These are phyloP conservation scores for Aspergillus uvarum DNA, from an alignment of 2,329 filamentous ascomycete species.

Conservation along the genomic window DNA sequence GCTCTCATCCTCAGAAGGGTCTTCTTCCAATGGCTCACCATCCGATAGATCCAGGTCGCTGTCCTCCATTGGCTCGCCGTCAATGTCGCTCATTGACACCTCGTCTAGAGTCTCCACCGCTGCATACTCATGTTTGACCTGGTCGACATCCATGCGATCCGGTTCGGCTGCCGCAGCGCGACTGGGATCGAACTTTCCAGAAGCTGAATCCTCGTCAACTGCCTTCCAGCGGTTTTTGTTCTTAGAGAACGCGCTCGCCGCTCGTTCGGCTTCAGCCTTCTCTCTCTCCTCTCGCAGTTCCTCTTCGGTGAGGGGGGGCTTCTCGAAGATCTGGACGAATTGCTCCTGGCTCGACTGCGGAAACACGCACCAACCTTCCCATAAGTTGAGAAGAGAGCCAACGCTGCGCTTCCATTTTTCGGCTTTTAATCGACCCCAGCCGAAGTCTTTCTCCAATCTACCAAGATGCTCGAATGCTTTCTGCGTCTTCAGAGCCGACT, in stretches of 20 bases:
- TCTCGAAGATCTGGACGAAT: slow-evolving; percentile 69
- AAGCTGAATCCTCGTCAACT: slow-evolving; percentile 43
- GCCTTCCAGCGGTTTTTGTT: slow-evolving; percentile 49
- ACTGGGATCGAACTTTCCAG: slow-evolving; percentile 31
- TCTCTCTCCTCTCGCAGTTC: slow-evolving; percentile 47
- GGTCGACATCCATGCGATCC: slow-evolving; percentile 36
- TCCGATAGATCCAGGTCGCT: slow-evolving; percentile 52
- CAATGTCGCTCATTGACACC: slow-evolving; percentile 44
- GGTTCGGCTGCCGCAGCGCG: slow-evolving; percentile 26
- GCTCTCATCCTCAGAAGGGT: slow-evolving; percentile 35
- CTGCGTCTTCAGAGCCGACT: slow-evolving; percentile 65
- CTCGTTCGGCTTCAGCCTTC: slow-evolving; percentile 43
- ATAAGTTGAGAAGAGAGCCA: slow-evolving; percentile 65
- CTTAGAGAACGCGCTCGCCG: slow-evolving; percentile 37
- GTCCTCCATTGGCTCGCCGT: slow-evolving; percentile 50
- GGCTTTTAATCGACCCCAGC: slow-evolving; percentile 77
- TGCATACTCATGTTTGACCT: slow-evolving; percentile 32
- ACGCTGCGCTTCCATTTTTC: slow-evolving; percentile 84
- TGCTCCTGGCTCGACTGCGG: slow-evolving; percentile 70
- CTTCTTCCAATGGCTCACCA: slow-evolving; percentile 50
- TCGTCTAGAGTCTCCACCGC: slow-evolving; percentile 47
- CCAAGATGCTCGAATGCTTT: slow-evolving; percentile 75
- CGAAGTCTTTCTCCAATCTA: slow-evolving; percentile 66
- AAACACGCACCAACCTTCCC: slow-evolving; percentile 67
- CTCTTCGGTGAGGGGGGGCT: slow-evolving; percentile 59